Percentiles rank a stretch among this genome's conserved stretches.
These are phyloP conservation scores for Leccinum subatratum DNA, from an alignment of 1,284 basidiomycete species.

Conservation along the genomic window DNA sequence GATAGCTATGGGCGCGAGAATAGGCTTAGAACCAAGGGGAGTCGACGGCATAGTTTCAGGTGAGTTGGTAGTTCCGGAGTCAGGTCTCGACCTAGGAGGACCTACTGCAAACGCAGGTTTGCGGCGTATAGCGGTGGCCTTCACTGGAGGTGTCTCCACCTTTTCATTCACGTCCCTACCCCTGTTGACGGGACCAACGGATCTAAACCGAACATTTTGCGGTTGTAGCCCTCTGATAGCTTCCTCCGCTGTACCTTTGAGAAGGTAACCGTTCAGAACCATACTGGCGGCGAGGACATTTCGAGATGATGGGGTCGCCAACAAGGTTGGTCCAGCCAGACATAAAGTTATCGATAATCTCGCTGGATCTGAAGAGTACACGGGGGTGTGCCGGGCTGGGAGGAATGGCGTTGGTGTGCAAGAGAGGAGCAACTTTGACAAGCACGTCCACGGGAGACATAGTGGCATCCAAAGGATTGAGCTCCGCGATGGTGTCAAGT, in stretches of 20 bases:
- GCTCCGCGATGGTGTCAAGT: slow-evolving; percentile 54
- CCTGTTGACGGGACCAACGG: slow-evolving; percentile 32
- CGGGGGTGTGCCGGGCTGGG: slow-evolving; percentile 27
- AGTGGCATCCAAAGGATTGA: slow-evolving; percentile 29
- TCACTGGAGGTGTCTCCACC: slow-evolving; percentile 11
- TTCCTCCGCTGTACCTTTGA: slow-evolving; percentile 70
- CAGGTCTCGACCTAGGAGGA: slow-evolving; percentile 17
- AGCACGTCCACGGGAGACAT: slow-evolving; percentile 45
- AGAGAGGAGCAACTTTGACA: slow-evolving; percentile 68
- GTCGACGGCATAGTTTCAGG: slow-evolving; percentile 20
- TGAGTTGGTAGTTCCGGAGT: slow-evolving; percentile 18
- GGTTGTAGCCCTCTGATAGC: slow-evolving; percentile 39
- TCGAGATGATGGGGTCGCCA: slow-evolving; percentile 90
- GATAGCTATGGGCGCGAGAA: slow-evolving; percentile 28
- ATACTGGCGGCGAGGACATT: slow-evolving; percentile 90
- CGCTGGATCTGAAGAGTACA: slow-evolving; percentile 26
- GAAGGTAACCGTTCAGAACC: slow-evolving; percentile 88
- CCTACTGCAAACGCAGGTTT: slow-evolving; percentile 29
- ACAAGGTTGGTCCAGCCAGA: slow-evolving; percentile 89
- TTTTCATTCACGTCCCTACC: slow-evolving; percentile 28
- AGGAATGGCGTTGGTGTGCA: slow-evolving; percentile 53
- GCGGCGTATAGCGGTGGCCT: slow-evolving; percentile 15
- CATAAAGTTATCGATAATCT: slow-evolving; percentile 81
- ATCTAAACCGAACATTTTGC: slow-evolving; percentile 45
- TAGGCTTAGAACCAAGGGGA: slow-evolving; percentile 15